phyloP scores from a whole-genome alignment of 75 land plant species.

The Selaginella moellendorffii region DNA sequence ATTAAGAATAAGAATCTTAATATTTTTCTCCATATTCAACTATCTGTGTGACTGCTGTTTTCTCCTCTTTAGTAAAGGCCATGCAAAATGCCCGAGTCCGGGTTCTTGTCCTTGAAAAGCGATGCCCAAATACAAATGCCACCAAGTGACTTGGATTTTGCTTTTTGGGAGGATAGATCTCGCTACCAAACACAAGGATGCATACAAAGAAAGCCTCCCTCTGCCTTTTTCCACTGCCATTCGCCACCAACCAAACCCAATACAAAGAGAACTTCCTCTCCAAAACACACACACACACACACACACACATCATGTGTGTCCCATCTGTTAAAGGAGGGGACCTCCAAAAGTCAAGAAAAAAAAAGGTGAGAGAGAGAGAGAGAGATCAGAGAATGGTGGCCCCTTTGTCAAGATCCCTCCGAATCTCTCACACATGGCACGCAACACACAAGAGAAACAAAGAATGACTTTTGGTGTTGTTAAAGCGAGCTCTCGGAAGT shows the following conservation, averaged over 20 bases:
- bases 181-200: neutral
- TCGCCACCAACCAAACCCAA: neutral
- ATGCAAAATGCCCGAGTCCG: too few relatives aligned
- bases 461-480: neutral
- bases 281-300: neutral
- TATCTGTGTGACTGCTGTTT: too few relatives aligned
- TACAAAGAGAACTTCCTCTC: neutral
- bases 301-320: constrained; percentile 1
- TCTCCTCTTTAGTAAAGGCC: too few relatives aligned
- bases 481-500: too few relatives aligned
- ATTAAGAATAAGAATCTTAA: too few relatives aligned
- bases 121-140: too few relatives aligned
- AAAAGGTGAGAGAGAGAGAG: too few relatives aligned
- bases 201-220: neutral
- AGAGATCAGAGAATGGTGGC: too few relatives aligned
- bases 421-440: neutral
- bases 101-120: too few relatives aligned
- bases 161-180: neutral
- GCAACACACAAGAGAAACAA: neutral
- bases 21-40: too few relatives aligned
- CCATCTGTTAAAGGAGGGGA: neutral
- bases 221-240: neutral
- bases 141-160: neutral
- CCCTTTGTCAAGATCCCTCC: neutral
- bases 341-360: neutral